These are phyloP conservation scores for Pythium sukuiense DNA, from an alignment of 352 stramenopile species.

Conservation along the genomic window DNA sequence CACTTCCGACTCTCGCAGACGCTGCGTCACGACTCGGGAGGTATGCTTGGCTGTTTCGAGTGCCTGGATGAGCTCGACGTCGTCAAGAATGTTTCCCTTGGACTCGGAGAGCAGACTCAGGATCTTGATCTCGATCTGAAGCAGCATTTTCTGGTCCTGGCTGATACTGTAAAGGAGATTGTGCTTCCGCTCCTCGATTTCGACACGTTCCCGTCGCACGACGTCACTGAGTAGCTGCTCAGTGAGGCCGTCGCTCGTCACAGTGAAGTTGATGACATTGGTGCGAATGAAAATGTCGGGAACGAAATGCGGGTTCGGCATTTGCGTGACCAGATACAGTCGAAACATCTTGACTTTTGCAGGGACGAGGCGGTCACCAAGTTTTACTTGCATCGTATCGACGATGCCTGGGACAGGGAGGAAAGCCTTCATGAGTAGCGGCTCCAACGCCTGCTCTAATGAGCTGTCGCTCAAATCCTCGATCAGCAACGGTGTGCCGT, in stretches of 20 bases:
- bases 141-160: conserved; percentile 86
- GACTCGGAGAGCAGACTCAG: conserved; percentile 82
- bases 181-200: conserved; percentile 88
- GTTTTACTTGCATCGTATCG: conserved; percentile 38
- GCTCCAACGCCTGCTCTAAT: conserved; percentile 56
- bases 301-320: conserved; percentile 90
- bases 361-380: conserved; percentile 72
- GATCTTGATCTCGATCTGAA: conserved; percentile 92
- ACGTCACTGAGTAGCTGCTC: conserved; percentile 90
- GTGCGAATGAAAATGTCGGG: conserved; percentile 92
- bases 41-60: conserved; percentile 72
- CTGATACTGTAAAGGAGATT: conserved; percentile 86
- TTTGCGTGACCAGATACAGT: conserved; percentile 91
- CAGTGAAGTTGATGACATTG: conserved; percentile 93
- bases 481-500: conserved; percentile 51
- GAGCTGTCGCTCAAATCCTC: conserved; percentile 50
- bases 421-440: conserved; percentile 43
- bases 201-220: conserved; percentile 78
- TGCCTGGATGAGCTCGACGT: conserved; percentile 77
- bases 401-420: background rate
- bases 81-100: conserved; percentile 90
- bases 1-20: conserved; percentile 54
- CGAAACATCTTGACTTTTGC: conserved; percentile 79
- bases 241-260: conserved; percentile 89
- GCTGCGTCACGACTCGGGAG: conserved; percentile 50